Base-by-base conservation (phyloP, 139 green algal species). In the Axilococcus clingmanii region DNA sequence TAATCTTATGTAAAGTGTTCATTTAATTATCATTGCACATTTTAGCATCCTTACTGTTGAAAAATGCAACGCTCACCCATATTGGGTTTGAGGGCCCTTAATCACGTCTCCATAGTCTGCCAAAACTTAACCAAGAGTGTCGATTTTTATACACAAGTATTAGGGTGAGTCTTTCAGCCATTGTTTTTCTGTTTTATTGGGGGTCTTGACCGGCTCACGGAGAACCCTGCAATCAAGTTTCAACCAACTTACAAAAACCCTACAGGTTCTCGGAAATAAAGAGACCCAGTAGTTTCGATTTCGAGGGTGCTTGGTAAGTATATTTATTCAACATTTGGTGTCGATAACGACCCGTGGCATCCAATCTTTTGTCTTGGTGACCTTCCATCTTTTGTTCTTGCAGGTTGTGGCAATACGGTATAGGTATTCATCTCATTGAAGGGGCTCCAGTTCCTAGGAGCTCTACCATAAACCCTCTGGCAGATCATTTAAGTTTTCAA, bases 381-480 rank as follows among this genome's bases (percentile, higher is more conserved):
- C n/a, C n/a, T n/a, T n/a, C n/a, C n/a, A n/a, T n/a, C n/a, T n/a
- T n/a, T n/a, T n/a, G n/a, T n/a, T n/a, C n/a, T n/a, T n/a, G n/a
- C n/a, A n/a, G n/a, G n/a, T n/a, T n/a, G n/a, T n/a, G n/a, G n/a
- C 19, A 28, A 30, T 75, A 83, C 22, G 70, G 67, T 16, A 41
- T 91, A 23, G 79, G 78, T 40, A 60, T 91, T 7, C 81, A 91
- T 45, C 58, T 91, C 0, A 77, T 91, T 40, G 65, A 79, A 32
- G 78, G 73, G 3, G 11, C 34, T 0, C 65, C 70, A 0, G 42
- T 63, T 1, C 1, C 30, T 0, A 48, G 65, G 1, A n/a, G 36
- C 4, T 42, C 23, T 7, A 27, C 15, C 4, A 85, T 91, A 19
- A 37, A 84, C 17, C 82, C 81, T 5, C 72, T 68, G 34, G 34